Evolutionary conservation across 1,139 yeast species (phyloP).

Genomic region (Arxiozyma slooffiae): DNA sequence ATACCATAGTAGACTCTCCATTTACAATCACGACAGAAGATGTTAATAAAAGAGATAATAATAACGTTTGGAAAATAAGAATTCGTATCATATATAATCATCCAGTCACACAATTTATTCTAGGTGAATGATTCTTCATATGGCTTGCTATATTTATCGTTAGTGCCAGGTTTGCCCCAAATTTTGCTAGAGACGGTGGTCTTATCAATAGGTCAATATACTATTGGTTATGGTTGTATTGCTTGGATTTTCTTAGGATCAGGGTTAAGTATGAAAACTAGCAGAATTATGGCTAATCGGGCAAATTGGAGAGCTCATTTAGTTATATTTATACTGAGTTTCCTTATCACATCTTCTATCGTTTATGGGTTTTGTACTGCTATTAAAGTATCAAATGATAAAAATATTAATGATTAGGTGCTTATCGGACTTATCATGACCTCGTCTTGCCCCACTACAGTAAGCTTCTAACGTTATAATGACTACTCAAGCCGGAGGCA

Average conservation of each 20-base stretch:
- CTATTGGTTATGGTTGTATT: constrained; percentile 79
- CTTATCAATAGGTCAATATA: constrained; percentile 60
- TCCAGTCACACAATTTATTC: constrained; percentile 17
- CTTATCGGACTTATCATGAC: constrained; percentile 73
- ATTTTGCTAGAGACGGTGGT: constrained; percentile 77
- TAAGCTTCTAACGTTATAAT: constrained; percentile 82
- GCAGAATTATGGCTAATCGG: constrained; percentile 48
- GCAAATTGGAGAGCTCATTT: constrained; percentile 76
- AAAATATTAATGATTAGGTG: constrained; percentile 58
- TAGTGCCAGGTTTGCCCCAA: constrained; percentile 67
- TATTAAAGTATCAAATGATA: constrained; percentile 48
- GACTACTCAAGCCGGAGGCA: constrained; percentile 80
- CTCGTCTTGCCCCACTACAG: constrained; percentile 84
- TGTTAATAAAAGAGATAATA: too few relatives aligned
- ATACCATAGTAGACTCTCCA: background rate
- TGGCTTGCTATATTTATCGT: constrained; percentile 62
- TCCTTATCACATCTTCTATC: constrained; percentile 64
- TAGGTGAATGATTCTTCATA: constrained; percentile 62
- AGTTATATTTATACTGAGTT: constrained; percentile 57
- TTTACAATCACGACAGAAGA: background rate
- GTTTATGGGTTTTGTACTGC: constrained; percentile 68
- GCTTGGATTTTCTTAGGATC: constrained; percentile 74
- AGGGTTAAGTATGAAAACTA: constrained; percentile 67
- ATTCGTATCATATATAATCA: constrained; percentile 14
- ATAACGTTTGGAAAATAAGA: background rate